Evolutionary conservation across 352 stramenopile species (phyloP), one percentile per base, ranked within the genome.

Genomic region (Pilasporangium apinafurcum): DNA sequence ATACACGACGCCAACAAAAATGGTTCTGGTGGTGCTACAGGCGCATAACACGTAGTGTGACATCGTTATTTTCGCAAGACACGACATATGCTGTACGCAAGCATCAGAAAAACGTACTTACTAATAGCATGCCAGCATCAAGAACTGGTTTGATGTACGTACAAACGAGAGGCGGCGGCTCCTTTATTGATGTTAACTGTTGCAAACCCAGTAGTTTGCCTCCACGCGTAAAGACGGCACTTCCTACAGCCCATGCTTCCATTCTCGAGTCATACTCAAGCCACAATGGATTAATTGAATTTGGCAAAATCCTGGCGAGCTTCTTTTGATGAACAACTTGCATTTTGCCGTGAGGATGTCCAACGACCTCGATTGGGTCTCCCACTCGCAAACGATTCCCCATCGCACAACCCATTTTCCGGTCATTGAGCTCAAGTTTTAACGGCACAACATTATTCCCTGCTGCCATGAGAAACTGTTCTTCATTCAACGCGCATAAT

Each of bases 81-180:
- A 13, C 38, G 14, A 8, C 4, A 34, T 14, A 20, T n/a, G n/a
- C 8, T 16, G 26, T 22, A 13, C 10, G 6, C 21, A 8, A n/a
- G 21, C 25, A 25, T 42, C 1, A 32, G 12, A 16, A 10, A n/a
- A n/a, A 86, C 75, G 57, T 83, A 87, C 75, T 85, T 66, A 83
- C 57, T 54, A 82, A 65, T 3, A 37, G 32, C 16, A 55, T 51
- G 5, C 65, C 66, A 8, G 58, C 51, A 31, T 62, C 53, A 22
- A 87, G 48, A 37, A 87, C 74, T 17, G 71, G 58, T 12, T 73
- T 70, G 37, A 85, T 80, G 45, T 71, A 76, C 48, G 53, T 76
- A 25, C 60, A 87, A 14, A 38, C 36, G 16, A 34, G 13, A 13
- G 62, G 65, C 14, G 67, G 46, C 7, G 54, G 41, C 7, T 73